Evolutionary conservation across 176 grass and related monocot species (phyloP).

Genomic region (Secale cereale): DNA sequence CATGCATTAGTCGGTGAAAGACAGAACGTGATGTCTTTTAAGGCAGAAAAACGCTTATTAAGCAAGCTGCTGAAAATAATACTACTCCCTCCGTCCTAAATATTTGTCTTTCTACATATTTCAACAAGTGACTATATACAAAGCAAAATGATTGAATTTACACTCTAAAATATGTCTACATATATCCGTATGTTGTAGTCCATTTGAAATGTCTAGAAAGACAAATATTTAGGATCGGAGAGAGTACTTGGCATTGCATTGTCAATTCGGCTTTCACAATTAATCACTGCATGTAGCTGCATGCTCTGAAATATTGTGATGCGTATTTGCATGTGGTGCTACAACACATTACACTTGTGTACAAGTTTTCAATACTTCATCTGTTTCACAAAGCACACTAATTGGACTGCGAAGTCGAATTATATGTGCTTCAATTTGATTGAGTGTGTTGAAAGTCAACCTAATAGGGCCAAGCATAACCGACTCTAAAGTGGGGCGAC

Average conservation of each 20-base stretch:
- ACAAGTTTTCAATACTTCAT: not conserved
- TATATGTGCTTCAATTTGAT: not conserved
- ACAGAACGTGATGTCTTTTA: no score
- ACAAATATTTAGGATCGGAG: no score
- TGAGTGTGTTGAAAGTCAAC: not conserved
- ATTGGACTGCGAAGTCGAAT: no score
- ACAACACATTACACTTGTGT: not conserved
- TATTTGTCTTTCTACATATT: no score
- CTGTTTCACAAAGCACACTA: not conserved
- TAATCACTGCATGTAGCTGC: not conserved
- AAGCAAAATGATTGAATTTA: no score
- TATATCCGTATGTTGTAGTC: no score
- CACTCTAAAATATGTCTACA: no score
- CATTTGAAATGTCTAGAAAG: no score
- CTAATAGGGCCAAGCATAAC: not conserved
- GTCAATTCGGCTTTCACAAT: not conserved
- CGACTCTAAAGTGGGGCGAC: accelerated
- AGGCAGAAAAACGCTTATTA: not conserved
- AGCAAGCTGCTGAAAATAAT: not conserved
- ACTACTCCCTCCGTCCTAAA: no score
- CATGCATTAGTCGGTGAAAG: not conserved
- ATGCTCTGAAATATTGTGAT: not conserved
- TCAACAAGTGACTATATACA: no score
- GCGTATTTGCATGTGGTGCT: not conserved
- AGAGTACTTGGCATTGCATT: not conserved